These are phyloP conservation scores for Cytospora mali DNA, from an alignment of 2,329 filamentous ascomycete genomes.

Conservation along the genomic window DNA sequence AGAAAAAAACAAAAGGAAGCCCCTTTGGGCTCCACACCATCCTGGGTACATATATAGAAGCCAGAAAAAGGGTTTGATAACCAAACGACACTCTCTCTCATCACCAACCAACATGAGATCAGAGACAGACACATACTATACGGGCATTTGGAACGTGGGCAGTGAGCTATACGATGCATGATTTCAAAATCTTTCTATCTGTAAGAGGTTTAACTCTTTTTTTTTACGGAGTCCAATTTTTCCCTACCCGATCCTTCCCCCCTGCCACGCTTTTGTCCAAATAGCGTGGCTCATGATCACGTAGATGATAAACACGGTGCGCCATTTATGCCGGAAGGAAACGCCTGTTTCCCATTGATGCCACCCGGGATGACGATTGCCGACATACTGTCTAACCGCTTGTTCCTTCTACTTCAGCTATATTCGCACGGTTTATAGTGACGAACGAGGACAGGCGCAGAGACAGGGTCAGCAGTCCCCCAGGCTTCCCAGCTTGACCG, in stretches of 20 bases:
- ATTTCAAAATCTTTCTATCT: neutral
- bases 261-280: neutral
- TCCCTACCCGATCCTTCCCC: neutral
- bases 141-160: neutral
- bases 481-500: neutral
- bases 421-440: neutral
- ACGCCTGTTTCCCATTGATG: neutral
- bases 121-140: neutral
- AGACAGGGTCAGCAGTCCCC: neutral
- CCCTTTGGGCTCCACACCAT: too few species aligned
- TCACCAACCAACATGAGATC: too few species aligned
- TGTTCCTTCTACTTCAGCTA: neutral
- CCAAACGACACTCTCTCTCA: too few species aligned
- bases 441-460: neutral
- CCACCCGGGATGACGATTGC: neutral
- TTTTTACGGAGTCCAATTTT: neutral
- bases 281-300: neutral
- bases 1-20: too few species aligned
- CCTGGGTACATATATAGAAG: too few species aligned
- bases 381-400: neutral
- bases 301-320: neutral
- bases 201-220: neutral
- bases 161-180: neutral
- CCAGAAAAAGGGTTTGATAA: too few species aligned
- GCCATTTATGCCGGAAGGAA: neutral